These are phyloP conservation scores for Fraxinus ornus DNA, from an alignment of 305 asterid genomes.

Conservation along the genomic window DNA sequence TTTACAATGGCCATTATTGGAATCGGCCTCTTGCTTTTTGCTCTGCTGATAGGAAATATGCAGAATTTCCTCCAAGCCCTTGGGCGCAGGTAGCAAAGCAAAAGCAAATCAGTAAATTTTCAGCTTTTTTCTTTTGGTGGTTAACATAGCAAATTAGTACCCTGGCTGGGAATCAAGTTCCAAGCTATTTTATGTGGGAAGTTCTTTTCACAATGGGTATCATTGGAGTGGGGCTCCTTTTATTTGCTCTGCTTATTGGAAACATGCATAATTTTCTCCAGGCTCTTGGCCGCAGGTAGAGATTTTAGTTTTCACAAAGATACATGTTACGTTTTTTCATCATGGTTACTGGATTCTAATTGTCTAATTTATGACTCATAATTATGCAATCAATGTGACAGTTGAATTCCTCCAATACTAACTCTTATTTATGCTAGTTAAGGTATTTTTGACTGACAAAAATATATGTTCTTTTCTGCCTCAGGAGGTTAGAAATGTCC, in stretches of 20 bases:
- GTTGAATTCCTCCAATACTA: not conserved
- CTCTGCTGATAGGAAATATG: slow-evolving; percentile 65
- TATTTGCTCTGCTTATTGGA: slow-evolving; percentile 60
- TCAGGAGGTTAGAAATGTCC: slow-evolving; percentile 59
- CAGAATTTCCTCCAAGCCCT: slow-evolving; percentile 69
- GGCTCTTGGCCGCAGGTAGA: slow-evolving; percentile 63
- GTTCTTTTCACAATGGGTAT: slow-evolving; percentile 62
- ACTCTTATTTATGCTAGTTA: not conserved
- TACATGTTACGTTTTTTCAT: not conserved
- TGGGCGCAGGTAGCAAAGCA: slow-evolving; percentile 64
- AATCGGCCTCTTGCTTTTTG: slow-evolving; percentile 56
- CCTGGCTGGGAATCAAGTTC: slow-evolving; percentile 59
- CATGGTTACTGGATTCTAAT: not conserved
- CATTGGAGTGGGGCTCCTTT: slow-evolving; percentile 57
- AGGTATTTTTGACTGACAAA: not conserved
- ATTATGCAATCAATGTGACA: not conserved
- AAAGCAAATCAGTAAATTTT: too few species aligned
- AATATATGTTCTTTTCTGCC: slow-evolving; percentile 2
- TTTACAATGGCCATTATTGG: slow-evolving; percentile 63
- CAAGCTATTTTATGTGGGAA: slow-evolving; percentile 62
- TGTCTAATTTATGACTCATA: not conserved
- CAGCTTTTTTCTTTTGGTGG: slow-evolving; percentile 1
- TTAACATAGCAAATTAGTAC: slow-evolving; percentile 56
- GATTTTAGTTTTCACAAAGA: not conserved
- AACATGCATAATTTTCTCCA: slow-evolving; percentile 73